Evolutionary conservation across 345 rosid species (phyloP).

Genomic region (Passiflora organensis): DNA sequence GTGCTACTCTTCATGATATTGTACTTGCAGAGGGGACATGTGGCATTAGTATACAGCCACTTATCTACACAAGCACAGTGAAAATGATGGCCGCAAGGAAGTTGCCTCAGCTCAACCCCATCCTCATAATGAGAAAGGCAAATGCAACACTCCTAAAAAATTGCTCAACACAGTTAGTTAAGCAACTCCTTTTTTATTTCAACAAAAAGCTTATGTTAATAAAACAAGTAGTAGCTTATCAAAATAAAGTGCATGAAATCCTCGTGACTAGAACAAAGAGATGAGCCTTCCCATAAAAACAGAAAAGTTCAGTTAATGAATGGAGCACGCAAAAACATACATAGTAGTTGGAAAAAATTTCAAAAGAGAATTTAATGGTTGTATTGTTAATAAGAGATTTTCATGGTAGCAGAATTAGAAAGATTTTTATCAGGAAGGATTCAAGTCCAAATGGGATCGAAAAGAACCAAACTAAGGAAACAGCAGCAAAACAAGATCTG

Average conservation of each 20-base stretch:
- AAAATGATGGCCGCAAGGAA: conserved; percentile 93
- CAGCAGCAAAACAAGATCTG: neutral
- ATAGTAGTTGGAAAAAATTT: too few species aligned
- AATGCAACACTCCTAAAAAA: conserved; percentile 99
- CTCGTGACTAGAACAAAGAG: too few species aligned
- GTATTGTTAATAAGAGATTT: too few species aligned
- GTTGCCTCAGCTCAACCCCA: conserved; percentile 83
- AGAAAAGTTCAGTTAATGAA: too few species aligned
- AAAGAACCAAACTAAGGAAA: neutral
- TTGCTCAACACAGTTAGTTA: conserved; percentile 24
- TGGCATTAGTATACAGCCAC: conserved; percentile 83
- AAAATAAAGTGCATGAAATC: too few species aligned
- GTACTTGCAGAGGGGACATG: conserved; percentile 97
- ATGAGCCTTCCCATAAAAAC: too few species aligned
- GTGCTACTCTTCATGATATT: conserved; percentile 72
- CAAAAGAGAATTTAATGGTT: too few species aligned
- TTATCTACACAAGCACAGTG: conserved; percentile 89
- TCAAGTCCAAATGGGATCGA: too few species aligned
- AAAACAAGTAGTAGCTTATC: too few species aligned
- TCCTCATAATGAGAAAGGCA: conserved; percentile 85
- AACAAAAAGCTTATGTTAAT: neutral
- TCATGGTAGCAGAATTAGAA: too few species aligned
- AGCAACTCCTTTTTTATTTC: conserved; percentile 2
- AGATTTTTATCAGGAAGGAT: neutral
- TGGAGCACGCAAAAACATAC: too few species aligned